These are phyloP conservation scores for Chaetomium sp. DNA, from an alignment of 2,329 filamentous ascomycete genomes.

Conservation along the genomic window DNA sequence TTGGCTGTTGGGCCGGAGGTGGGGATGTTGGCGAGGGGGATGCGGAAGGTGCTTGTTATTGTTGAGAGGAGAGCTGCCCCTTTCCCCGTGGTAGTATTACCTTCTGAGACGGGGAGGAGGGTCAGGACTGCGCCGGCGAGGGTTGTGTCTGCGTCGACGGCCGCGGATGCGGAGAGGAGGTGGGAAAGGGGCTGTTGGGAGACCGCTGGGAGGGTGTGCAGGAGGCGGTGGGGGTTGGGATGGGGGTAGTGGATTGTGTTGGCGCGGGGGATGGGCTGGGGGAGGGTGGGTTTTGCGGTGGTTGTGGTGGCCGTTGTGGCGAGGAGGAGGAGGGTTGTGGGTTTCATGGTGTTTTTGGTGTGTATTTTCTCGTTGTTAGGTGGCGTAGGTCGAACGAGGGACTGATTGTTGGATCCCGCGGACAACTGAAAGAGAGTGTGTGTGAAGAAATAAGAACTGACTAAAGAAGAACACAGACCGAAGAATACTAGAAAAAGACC, in stretches of 20 bases:
- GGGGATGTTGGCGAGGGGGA: conserved; percentile 17
- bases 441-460: background rate
- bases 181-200: background rate
- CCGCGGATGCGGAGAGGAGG: background rate
- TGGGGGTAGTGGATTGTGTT: background rate
- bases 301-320: conserved; percentile 1
- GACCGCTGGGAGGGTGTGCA: conserved; percentile 11
- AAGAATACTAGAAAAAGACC: background rate
- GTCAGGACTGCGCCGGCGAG: conserved; percentile 15
- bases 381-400: background rate
- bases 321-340: conserved; percentile 10
- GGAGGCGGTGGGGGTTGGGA: conserved; percentile 1
- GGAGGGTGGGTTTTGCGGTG: background rate
- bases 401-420: background rate
- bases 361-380: background rate
- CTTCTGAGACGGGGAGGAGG: background rate
- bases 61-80: conserved; percentile 7
- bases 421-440: background rate
- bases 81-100: background rate
- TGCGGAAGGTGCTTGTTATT: conserved; percentile 5
- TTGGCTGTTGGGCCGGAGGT: conserved; percentile 18
- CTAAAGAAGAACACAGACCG: background rate
- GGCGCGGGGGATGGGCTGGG: background rate
- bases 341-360: conserved; percentile 6
- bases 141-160: conserved; percentile 9